A percentile compares a stretch with the other conserved stretches of the same genome.
phyloP scores from a whole-genome alignment of 2,329 filamentous ascomycete genomes.

The Phoma sp. region DNA sequence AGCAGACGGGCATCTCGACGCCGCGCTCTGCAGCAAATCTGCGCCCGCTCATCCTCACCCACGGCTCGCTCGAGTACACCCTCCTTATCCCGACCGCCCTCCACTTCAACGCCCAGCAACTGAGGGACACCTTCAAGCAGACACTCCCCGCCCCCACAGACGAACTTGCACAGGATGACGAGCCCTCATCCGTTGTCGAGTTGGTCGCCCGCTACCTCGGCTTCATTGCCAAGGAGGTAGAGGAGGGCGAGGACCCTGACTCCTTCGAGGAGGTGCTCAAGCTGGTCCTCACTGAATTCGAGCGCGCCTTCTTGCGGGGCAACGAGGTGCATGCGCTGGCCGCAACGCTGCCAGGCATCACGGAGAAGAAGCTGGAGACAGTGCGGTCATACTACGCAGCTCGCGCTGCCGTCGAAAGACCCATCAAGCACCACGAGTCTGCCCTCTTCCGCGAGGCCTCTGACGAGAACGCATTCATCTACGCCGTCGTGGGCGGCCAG shows the following conservation, averaged over 20 bases:
- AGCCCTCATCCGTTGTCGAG: constrained; percentile 94
- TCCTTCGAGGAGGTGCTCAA: constrained; percentile 93
- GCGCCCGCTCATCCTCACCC: constrained; percentile 85
- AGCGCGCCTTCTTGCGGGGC: constrained; percentile 89
- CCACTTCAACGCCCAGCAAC: constrained; percentile 93
- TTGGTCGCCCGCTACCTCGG: constrained; percentile 93
- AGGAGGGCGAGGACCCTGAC: constrained; percentile 90
- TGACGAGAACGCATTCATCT: constrained; percentile 82
- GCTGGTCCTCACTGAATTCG: constrained; percentile 92
- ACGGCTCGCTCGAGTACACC: constrained; percentile 94
- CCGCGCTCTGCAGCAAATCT: constrained; percentile 92
- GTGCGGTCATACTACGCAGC: constrained; percentile 92
- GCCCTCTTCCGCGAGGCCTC: constrained; percentile 88
- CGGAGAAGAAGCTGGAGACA: constrained; percentile 88
- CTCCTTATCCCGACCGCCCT: constrained; percentile 94
- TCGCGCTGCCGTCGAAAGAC: constrained; percentile 79
- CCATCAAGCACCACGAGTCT: constrained; percentile 91
- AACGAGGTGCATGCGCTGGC: constrained; percentile 96
- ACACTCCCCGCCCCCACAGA: constrained; percentile 91
- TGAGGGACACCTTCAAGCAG: constrained; percentile 87
- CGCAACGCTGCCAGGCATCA: constrained; percentile 84
- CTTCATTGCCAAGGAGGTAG: constrained; percentile 85
- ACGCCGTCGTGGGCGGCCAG: constrained; percentile 94
- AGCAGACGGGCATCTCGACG: constrained; percentile 95
- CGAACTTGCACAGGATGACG: constrained; percentile 96